A percentile compares a stretch with the other conserved stretches of the same genome.
Evolutionary conservation across 352 stramenopile species (phyloP).

Genomic region (Phytopythium boreale): DNA sequence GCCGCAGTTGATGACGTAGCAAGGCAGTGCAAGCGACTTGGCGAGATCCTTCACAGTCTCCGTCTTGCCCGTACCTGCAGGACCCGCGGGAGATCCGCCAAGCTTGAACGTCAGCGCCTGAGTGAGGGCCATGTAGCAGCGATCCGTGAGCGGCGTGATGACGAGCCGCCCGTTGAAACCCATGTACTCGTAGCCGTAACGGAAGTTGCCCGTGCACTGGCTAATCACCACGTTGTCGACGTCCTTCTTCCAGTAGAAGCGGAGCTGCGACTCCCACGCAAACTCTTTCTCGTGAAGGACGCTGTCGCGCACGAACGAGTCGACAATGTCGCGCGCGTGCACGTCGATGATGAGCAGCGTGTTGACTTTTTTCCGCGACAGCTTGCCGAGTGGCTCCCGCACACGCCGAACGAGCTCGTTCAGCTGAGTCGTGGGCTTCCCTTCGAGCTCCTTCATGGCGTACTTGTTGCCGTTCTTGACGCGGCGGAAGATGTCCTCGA

Average conservation of each 20-base stretch:
- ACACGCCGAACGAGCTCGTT: slow-evolving; percentile 91
- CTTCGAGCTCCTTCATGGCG: slow-evolving; percentile 92
- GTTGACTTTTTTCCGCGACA: slow-evolving; percentile 92
- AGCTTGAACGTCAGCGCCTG: slow-evolving; percentile 93
- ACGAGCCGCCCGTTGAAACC: slow-evolving; percentile 89
- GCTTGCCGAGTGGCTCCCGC: slow-evolving; percentile 77
- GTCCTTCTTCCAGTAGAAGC: slow-evolving; percentile 91
- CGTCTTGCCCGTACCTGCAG: slow-evolving; percentile 91
- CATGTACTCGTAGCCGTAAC: slow-evolving; percentile 95
- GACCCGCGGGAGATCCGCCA: slow-evolving; percentile 85
- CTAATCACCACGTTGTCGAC: slow-evolving; percentile 88
- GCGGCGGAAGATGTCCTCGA: slow-evolving; percentile 91
- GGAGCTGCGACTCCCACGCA: slow-evolving; percentile 87
- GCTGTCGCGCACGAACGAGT: slow-evolving; percentile 87
- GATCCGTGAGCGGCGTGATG: slow-evolving; percentile 92
- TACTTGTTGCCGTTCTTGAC: slow-evolving; percentile 91
- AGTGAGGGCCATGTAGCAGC: slow-evolving; percentile 94
- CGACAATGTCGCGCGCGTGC: slow-evolving; percentile 88
- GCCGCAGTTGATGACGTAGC: slow-evolving; percentile 91
- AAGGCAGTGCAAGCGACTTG: slow-evolving; percentile 90
- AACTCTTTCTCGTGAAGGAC: slow-evolving; percentile 91
- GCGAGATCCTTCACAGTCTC: slow-evolving; percentile 93
- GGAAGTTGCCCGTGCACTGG: slow-evolving; percentile 91
- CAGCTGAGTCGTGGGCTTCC: slow-evolving; percentile 86
- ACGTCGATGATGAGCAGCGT: slow-evolving; percentile 91